Evolutionary conservation across 352 stramenopile genomes (phyloP).

Genomic region (Globisporangium paroecandrum): DNA sequence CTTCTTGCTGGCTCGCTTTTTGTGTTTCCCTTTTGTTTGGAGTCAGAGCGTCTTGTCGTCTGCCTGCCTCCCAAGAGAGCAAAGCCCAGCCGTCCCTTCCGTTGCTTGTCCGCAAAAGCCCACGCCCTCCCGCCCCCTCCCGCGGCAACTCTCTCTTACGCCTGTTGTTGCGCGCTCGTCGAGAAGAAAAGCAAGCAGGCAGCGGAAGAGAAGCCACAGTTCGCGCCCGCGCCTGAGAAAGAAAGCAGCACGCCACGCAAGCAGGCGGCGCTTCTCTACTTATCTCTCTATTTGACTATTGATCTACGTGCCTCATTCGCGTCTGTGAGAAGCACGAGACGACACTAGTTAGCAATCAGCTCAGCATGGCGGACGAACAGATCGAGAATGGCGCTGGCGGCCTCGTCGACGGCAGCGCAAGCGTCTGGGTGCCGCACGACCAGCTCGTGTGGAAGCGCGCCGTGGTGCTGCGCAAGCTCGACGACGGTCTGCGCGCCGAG

Average conservation of each 20-base stretch:
- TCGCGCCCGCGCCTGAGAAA: not conserved
- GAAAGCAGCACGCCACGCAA: not conserved
- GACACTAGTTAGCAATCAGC: slow-evolving; percentile 1
- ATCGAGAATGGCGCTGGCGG: slow-evolving; percentile 10
- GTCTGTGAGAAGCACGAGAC: not conserved
- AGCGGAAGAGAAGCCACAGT: not conserved
- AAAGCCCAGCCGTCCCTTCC: not conserved
- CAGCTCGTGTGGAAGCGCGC: slow-evolving; percentile 78
- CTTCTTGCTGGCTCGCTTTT: not conserved
- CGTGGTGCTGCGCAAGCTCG: slow-evolving; percentile 53
- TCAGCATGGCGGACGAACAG: slow-evolving; percentile 33
- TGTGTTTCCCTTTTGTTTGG: not conserved
- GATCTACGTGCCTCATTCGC: not conserved
- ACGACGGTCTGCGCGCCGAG: slow-evolving; percentile 43
- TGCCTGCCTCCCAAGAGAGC: no score
- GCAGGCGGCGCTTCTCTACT: not conserved
- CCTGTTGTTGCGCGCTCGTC: not conserved
- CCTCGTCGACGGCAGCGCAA: slow-evolving; percentile 60
- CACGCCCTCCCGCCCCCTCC: not conserved
- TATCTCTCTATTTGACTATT: not conserved
- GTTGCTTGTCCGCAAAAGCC: not conserved
- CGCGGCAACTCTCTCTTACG: not conserved
- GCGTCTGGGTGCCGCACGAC: slow-evolving; percentile 80
- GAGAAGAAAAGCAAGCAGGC: not conserved
- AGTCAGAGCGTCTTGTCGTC: not conserved